A percentile compares a stretch with the other conserved stretches of the same genome.
phyloP scores from a whole-genome alignment of 2,329 filamentous ascomycete genomes.

The Pseudopyricularia javanii region DNA sequence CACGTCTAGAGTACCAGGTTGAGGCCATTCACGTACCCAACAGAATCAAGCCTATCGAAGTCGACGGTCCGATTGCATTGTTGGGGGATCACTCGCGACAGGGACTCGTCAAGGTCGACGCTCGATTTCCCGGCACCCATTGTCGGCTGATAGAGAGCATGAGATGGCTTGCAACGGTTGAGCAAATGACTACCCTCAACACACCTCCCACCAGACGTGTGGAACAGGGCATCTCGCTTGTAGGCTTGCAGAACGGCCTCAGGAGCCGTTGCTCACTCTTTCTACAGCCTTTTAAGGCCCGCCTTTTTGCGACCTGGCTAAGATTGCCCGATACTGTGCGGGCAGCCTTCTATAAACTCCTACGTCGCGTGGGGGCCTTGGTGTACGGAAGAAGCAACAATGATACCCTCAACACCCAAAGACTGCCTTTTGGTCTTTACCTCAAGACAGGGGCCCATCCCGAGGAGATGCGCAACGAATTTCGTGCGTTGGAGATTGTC shows the following conservation, averaged over 20 bases:
- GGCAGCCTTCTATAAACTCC: conserved; percentile 8
- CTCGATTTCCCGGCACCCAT: conserved; percentile 16
- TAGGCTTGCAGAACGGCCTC: not conserved
- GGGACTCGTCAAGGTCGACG: conserved; percentile 13
- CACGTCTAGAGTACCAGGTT: conserved; percentile 15
- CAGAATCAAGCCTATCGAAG: conserved; percentile 7
- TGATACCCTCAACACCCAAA: conserved; percentile 10
- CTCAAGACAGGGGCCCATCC: conserved; percentile 11
- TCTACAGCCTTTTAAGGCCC: not conserved
- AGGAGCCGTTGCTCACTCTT: not conserved
- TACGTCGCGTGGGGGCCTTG: conserved; percentile 9
- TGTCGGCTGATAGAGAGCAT: conserved; percentile 14
- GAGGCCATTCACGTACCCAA: conserved; percentile 2
- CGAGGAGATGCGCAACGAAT: conserved; percentile 13
- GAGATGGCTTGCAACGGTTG: conserved; percentile 12
- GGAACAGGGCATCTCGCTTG: not conserved
- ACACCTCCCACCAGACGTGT: not conserved
- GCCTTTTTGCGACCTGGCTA: conserved; percentile 8
- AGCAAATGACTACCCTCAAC: conserved; percentile 3
- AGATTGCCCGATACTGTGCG: conserved; percentile 7
- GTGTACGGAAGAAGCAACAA: conserved; percentile 9
- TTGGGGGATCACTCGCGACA: conserved; percentile 18
- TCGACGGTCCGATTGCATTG: conserved; percentile 12
- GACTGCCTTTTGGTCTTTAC: conserved; percentile 18
- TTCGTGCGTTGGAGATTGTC: conserved; percentile 14